phyloP scores from a whole-genome alignment of 2,329 filamentous ascomycete species.

The Paraconiothyrium brasiliense region DNA sequence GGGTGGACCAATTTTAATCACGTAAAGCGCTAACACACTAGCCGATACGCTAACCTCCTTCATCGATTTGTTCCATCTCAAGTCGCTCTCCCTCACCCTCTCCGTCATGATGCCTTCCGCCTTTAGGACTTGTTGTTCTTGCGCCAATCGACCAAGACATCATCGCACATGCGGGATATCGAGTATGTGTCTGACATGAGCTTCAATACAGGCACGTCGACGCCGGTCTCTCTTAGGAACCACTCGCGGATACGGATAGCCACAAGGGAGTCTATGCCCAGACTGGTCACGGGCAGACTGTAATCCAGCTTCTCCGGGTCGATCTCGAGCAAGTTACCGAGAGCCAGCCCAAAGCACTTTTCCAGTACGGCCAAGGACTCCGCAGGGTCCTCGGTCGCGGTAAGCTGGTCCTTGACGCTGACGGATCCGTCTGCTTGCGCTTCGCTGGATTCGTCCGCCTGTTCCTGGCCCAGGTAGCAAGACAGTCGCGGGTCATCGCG shows the following conservation, averaged over 20 bases:
- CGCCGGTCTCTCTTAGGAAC: slow-evolving; percentile 56
- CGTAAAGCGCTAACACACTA: no score
- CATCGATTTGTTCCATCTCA: no score
- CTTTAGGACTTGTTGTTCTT: no score
- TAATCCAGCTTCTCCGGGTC: background rate
- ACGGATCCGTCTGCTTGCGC: background rate
- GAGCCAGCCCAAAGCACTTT: background rate
- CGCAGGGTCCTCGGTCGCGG: background rate
- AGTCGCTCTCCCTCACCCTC: no score
- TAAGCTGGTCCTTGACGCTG: background rate
- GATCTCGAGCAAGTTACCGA: background rate
- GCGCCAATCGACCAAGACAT: no score
- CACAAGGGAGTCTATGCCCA: slow-evolving; percentile 52
- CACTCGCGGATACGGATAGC: slow-evolving; percentile 57
- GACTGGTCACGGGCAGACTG: slow-evolving; percentile 9
- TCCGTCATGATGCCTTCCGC: no score
- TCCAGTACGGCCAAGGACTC: background rate
- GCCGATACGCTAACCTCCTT: no score
- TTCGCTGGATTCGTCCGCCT: background rate
- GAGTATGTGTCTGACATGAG: no score
- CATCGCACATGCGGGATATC: no score
- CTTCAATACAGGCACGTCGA: slow-evolving; percentile 59
- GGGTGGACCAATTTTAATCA: no score
- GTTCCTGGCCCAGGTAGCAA: background rate
- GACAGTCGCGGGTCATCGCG: background rate